Evolutionary conservation across 129 eudicot genomes (phyloP).

Genomic region (Apium graveolens): DNA sequence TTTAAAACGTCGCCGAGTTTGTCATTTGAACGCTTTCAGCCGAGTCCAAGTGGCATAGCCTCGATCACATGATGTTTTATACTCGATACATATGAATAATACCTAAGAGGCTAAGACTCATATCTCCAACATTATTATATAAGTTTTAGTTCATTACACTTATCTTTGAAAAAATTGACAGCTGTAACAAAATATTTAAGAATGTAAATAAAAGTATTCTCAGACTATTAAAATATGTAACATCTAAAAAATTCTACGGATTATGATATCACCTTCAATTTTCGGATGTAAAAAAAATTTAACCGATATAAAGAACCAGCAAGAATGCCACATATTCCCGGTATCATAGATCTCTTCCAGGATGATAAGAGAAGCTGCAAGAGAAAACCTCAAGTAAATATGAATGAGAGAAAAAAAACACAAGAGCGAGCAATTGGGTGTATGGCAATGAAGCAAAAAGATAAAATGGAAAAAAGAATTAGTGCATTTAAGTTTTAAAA

Average conservation of each 20-base stretch:
- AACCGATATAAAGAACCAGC: conserved; percentile 83
- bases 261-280: conserved; percentile 49
- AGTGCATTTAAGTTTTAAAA: neutral
- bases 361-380: conserved; percentile 91
- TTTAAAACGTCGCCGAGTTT: neutral
- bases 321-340: conserved; percentile 89
- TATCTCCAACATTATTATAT: neutral
- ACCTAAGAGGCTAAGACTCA: neutral
- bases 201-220: neutral
- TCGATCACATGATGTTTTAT: neutral
- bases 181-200: neutral
- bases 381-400: conserved; percentile 12
- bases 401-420: neutral
- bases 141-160: neutral
- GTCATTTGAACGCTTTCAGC: neutral
- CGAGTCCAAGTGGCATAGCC: neutral
- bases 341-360: conserved; percentile 86
- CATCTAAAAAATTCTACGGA: neutral
- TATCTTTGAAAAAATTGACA: neutral
- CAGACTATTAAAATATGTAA: neutral
- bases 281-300: conserved; percentile 64
- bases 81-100: neutral
- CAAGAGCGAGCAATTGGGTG: neutral
- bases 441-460: neutral
- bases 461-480: neutral